phyloP scores from a whole-genome alignment of 1,284 basidiomycete species.

The Puccinia triticina region DNA sequence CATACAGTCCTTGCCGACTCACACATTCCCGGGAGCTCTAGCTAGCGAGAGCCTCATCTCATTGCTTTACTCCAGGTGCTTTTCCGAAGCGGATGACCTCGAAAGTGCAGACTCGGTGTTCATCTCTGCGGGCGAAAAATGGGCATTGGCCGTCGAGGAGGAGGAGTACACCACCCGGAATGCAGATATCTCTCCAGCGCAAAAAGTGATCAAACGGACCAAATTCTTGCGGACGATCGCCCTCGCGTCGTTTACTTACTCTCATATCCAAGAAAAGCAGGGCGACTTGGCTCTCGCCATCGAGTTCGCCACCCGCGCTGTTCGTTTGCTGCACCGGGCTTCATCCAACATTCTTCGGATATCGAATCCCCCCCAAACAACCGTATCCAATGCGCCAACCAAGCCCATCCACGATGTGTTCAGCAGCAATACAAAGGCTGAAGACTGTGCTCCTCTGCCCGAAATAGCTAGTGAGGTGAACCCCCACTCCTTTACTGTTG shows the following conservation, averaged over 20 bases:
- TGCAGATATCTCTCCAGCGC: slow-evolving; percentile 28
- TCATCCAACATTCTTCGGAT: slow-evolving; percentile 49
- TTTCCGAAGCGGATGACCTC: slow-evolving; percentile 31
- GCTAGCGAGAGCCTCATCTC: slow-evolving; percentile 43
- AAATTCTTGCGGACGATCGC: slow-evolving; percentile 38
- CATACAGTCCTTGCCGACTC: slow-evolving; percentile 4
- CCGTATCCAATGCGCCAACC: background rate
- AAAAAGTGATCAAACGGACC: slow-evolving; percentile 38
- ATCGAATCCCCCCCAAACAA: slow-evolving; percentile 14
- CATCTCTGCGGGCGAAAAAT: slow-evolving; percentile 29
- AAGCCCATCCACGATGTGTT: slow-evolving; percentile 43
- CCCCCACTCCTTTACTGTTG: slow-evolving; percentile 28
- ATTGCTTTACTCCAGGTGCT: slow-evolving; percentile 42
- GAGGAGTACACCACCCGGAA: slow-evolving; percentile 26
- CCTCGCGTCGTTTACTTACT: slow-evolving; percentile 46
- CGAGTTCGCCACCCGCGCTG: slow-evolving; percentile 32
- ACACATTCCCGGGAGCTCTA: slow-evolving; percentile 11
- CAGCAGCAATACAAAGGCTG: slow-evolving; percentile 26
- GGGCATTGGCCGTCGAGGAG: slow-evolving; percentile 43
- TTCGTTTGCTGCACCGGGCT: slow-evolving; percentile 47
- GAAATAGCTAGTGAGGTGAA: slow-evolving; percentile 37
- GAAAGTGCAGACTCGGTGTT: slow-evolving; percentile 33
- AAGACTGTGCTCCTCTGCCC: slow-evolving; percentile 47
- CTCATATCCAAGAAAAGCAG: slow-evolving; percentile 44
- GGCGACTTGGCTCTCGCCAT: slow-evolving; percentile 44